A percentile compares a stretch with the other conserved stretches of the same genome.
Conservation (phyloP, 2,329 filamentous ascomycete genomes). For the Aspergillus hortae region DNA sequence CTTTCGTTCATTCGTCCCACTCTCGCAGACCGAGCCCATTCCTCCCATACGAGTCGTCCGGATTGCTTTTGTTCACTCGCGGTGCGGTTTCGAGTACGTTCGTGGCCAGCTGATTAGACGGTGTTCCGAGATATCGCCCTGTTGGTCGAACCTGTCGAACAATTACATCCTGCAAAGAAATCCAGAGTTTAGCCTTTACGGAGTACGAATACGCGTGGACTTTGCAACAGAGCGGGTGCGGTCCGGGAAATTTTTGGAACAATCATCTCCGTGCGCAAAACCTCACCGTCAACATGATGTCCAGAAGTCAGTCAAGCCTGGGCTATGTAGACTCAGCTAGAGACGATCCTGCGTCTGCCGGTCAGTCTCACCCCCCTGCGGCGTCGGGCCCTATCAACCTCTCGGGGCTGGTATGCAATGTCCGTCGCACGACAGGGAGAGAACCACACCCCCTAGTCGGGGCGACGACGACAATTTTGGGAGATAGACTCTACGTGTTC, state of each 20-base stretch:
- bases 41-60: background rate
- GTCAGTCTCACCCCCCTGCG: conserved; percentile 23
- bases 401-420: conserved; percentile 66
- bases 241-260: too few species aligned
- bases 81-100: background rate
- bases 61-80: background rate
- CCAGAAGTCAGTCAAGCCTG: conserved; percentile 38
- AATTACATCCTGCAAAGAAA: background rate
- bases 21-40: background rate
- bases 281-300: conserved; percentile 28
- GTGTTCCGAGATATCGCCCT: background rate
- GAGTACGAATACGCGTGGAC: too few species aligned
- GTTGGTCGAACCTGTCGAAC: background rate
- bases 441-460: conserved; percentile 91
- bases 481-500: conserved; percentile 96
- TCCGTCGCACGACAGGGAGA: conserved; percentile 78
- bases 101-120: background rate
- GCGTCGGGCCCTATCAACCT: conserved; percentile 54
- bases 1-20: background rate
- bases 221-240: too few species aligned
- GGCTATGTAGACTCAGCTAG: conserved; percentile 30
- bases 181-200: too few species aligned
- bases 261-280: too few species aligned
- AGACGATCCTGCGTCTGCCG: conserved; percentile 29
- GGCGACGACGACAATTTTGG: conserved; percentile 89